Base-by-base conservation (phyloP, 2,329 filamentous ascomycete species). In the Diaporthe citrichinensis region DNA sequence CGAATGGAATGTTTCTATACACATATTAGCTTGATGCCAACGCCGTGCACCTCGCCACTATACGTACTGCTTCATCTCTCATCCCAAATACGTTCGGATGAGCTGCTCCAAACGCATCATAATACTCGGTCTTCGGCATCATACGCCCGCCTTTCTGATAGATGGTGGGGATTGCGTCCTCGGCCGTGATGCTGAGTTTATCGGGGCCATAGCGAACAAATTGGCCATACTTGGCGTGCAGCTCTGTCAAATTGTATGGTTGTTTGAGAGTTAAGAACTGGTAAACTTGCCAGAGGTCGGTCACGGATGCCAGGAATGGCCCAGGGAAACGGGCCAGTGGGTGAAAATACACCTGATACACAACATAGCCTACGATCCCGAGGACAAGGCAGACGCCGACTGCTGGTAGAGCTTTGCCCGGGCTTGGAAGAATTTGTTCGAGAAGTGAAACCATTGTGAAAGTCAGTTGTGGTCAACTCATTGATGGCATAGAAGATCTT, bases 101-200 rank as follows among this genome's bases (percentile, higher is more conserved):
- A 10, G 77, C 76, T 1, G 80, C 78, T 2, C 79, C 80, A 68
- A 79, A 84, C 2, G 80, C 83, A 78, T 84, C 81, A 68, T 84
- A 84, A 71, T 83, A 83, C 53, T 83, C 80, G 0, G 80, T 83
- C 76, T 84, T 84, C 4, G 81, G 81, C 79, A 83, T 81, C 20
- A 59, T 71, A 14, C 77, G 74, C 7, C 77, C 79, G 59, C 78
- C 78, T 49, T 79, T 81, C 55, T 83, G 80, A 62, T 82, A 83
- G 10, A 83, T 78, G 4, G 75, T 28, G 46, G 78, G 77, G 31
- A 84, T 79, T 2, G 81, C 80, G 39, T 80, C 79, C 68, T 81
- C 80, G 31, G 74, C 55, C 1, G 79, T 82, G 57, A 83, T 71
- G 73, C 80, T 82, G 28, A 84, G 75, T 41, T 83, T 82, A 65